A percentile compares a stretch with the other conserved stretches of the same genome.
Conservation (phyloP, 495 filamentous ascomycete genomes). For the Neurospora sp. region DNA sequence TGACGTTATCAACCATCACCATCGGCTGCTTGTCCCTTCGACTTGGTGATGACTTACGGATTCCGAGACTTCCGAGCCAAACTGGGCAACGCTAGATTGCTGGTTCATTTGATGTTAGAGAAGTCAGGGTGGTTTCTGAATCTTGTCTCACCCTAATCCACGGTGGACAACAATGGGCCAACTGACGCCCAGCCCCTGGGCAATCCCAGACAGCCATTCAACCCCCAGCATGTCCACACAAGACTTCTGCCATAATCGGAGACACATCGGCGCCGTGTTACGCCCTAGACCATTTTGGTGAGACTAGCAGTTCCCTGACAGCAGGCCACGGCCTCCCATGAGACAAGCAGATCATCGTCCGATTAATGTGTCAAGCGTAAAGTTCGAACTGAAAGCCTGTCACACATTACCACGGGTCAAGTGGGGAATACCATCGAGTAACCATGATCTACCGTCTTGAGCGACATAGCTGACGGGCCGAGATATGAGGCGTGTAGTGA, state of each 20-base stretch:
- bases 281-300: slow-evolving; percentile 2
- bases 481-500: slow-evolving; percentile 17
- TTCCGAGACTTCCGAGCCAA: background rate
- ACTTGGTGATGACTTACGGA: background rate
- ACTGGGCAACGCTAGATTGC: background rate
- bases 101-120: background rate
- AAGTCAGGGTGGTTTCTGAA: background rate
- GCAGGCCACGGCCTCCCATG: slow-evolving; percentile 6
- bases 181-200: background rate
- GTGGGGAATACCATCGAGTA: slow-evolving; percentile 5
- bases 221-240: background rate
- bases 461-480: slow-evolving; percentile 9
- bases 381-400: slow-evolving; percentile 4
- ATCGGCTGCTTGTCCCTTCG: background rate
- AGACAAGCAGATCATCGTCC: slow-evolving; percentile 12
- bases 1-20: background rate
- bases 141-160: background rate
- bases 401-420: slow-evolving; percentile 10
- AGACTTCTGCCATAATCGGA: background rate
- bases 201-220: background rate
- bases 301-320: slow-evolving; percentile 13
- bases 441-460: background rate
- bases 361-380: background rate
- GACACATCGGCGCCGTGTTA: background rate
- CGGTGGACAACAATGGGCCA: background rate